Percentiles rank a stretch among this genome's conserved stretches.
phyloP scores from a whole-genome alignment of 805 yeast genomes.

The Candida tammaniensis region DNA sequence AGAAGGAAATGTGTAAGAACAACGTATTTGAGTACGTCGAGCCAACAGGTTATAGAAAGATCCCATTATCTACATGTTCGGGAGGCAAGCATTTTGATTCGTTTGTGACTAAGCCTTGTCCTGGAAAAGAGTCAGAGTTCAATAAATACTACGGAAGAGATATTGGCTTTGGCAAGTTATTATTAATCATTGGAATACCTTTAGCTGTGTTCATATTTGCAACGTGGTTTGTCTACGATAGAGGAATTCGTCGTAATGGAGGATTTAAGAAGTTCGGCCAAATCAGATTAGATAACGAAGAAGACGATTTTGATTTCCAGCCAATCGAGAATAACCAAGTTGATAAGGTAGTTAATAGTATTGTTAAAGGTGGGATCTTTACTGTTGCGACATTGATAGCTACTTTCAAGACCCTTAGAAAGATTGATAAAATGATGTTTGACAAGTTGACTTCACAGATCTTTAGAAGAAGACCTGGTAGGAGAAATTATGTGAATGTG shows the following conservation, averaged over 20 bases:
- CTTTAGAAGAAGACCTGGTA: constrained; percentile 38
- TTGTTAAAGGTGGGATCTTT: constrained; percentile 57
- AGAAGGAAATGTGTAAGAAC: constrained; percentile 55
- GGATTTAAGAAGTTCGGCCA: constrained; percentile 79
- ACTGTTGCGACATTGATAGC: constrained; percentile 41
- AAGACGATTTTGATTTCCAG: constrained; percentile 45
- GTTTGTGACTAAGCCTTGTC: constrained; percentile 71
- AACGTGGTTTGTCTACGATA: constrained; percentile 69
- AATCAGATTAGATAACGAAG: constrained; percentile 76
- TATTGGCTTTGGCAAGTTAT: constrained; percentile 52
- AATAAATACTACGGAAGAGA: constrained; percentile 50
- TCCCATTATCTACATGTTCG: constrained; percentile 80
- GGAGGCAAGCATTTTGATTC: constrained; percentile 76
- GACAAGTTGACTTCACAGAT: constrained; percentile 27
- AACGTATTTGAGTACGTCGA: constrained; percentile 69
- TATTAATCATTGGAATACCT: constrained; percentile 57
- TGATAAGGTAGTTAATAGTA: constrained; percentile 56
- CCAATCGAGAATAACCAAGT: constrained; percentile 61
- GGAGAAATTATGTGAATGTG: constrained; percentile 39
- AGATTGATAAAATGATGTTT: constrained; percentile 30
- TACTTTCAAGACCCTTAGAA: constrained; percentile 28
- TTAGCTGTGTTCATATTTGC: constrained; percentile 51
- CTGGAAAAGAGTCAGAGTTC: constrained; percentile 76
- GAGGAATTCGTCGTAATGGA: constrained; percentile 77
- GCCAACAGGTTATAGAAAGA: constrained; percentile 89